Conservation (phyloP, 129 eudicot species). For the Pittosporum tobira region DNA sequence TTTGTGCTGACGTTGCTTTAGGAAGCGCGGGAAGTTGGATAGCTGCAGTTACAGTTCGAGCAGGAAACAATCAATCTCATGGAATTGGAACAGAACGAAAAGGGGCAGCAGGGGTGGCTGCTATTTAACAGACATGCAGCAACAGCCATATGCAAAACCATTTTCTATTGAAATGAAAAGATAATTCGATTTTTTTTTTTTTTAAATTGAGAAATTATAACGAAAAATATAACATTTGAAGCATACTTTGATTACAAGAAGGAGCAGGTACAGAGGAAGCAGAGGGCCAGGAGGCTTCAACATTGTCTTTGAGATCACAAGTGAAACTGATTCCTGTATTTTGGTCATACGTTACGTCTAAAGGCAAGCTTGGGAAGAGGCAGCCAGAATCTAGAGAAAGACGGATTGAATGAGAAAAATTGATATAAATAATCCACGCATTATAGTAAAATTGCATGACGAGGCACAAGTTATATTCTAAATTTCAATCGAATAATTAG, state of each 20-base stretch:
- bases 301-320: constrained; percentile 64
- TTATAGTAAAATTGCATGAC: not conserved
- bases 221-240: not conserved
- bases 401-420: not conserved
- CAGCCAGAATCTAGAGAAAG: constrained; percentile 50
- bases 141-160: not conserved
- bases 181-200: not conserved
- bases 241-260: constrained; percentile 38
- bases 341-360: constrained; percentile 52
- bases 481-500: too few relatives aligned
- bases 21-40: constrained; percentile 40
- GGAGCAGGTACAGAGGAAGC: constrained; percentile 23
- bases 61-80: not conserved
- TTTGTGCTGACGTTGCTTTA: constrained; percentile 41
- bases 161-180: not conserved
- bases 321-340: constrained; percentile 51
- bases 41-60: constrained; percentile 18
- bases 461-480: not conserved
- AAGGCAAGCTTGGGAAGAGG: constrained; percentile 66
- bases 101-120: not conserved
- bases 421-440: too few relatives aligned
- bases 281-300: constrained; percentile 65
- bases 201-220: not conserved
- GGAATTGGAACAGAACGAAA: not conserved
- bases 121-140: not conserved